These are phyloP conservation scores for Danielia oregonensis DNA, from an alignment of 805 yeast genomes.

Conservation along the genomic window DNA sequence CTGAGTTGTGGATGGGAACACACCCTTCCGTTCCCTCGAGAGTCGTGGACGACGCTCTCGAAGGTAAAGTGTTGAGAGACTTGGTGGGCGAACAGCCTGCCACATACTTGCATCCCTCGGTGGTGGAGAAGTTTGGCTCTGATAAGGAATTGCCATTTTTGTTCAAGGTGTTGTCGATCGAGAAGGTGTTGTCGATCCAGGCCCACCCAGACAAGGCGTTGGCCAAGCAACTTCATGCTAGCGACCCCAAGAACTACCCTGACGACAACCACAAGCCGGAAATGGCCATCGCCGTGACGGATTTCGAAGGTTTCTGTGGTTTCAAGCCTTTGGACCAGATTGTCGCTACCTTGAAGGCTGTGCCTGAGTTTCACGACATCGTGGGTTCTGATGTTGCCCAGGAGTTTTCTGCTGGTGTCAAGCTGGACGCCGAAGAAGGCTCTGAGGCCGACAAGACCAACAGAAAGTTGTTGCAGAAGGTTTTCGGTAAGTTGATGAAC, in stretches of 20 bases:
- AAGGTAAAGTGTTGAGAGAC: conserved; percentile 61
- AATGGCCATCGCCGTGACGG: conserved; percentile 97
- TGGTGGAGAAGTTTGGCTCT: conserved; percentile 65
- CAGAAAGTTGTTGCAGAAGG: conserved; percentile 63
- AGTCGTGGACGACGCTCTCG: conserved; percentile 32
- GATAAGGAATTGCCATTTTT: conserved; percentile 79
- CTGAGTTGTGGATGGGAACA: conserved; percentile 99
- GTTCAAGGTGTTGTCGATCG: conserved; percentile 90
- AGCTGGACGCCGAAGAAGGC: conserved; percentile 42
- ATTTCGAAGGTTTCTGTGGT: conserved; percentile 97
- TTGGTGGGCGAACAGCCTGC: conserved; percentile 59
- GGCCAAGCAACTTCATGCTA: conserved; percentile 68
- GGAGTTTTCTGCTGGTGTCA: conserved; percentile 50
- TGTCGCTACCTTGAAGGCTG: conserved; percentile 58
- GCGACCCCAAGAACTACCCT: conserved; percentile 92
- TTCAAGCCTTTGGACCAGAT: conserved; percentile 86
- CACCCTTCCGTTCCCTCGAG: conserved; percentile 88
- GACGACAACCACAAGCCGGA: conserved; percentile 99
- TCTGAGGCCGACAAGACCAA: conserved; percentile 53
- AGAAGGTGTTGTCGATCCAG: conserved; percentile 90
- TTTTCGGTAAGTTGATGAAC: conserved; percentile 84
- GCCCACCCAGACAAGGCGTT: conserved; percentile 95
- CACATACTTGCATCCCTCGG: conserved; percentile 51
- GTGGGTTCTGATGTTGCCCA: conserved; percentile 61
- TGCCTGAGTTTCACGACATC: conserved; percentile 73